A percentile compares a stretch with the other conserved stretches of the same genome.
These are phyloP conservation scores for Capsicum rhomboideum DNA, from an alignment of 257 asterid genomes.

Conservation along the genomic window DNA sequence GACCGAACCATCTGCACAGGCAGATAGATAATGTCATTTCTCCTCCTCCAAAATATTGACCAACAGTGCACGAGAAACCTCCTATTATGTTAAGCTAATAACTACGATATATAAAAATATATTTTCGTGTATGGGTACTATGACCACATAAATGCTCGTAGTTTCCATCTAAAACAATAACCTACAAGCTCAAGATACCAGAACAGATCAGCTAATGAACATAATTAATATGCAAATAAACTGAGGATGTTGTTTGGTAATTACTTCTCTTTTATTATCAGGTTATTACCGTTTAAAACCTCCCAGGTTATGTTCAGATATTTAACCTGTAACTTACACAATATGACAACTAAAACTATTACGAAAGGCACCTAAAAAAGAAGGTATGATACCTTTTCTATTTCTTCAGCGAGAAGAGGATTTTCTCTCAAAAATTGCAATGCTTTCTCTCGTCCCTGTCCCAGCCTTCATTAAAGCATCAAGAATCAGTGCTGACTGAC, in stretches of 20 bases:
- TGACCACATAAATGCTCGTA: neutral
- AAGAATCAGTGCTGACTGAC: neutral
- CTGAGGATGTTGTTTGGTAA: too few relatives aligned
- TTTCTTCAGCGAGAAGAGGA: constrained; percentile 61
- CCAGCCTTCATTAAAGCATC: constrained; percentile 48
- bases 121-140: neutral
- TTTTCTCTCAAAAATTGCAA: constrained; percentile 79
- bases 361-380: neutral
- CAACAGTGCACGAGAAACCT: neutral
- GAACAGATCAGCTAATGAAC: neutral
- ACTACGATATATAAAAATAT: neutral
- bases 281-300: neutral
- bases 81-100: neutral
- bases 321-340: neutral
- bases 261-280: too few relatives aligned
- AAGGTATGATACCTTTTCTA: constrained; percentile 62
- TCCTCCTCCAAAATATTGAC: neutral
- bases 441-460: constrained; percentile 96
- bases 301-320: neutral
- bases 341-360: neutral
- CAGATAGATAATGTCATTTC: neutral
- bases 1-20: constrained; percentile 68
- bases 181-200: neutral
- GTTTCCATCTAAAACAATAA: neutral
- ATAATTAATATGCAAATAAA: neutral